A percentile compares a stretch with the other conserved stretches of the same genome.
These are phyloP conservation scores for Ogataea pini DNA, from an alignment of 805 yeast species.

Conservation along the genomic window DNA sequence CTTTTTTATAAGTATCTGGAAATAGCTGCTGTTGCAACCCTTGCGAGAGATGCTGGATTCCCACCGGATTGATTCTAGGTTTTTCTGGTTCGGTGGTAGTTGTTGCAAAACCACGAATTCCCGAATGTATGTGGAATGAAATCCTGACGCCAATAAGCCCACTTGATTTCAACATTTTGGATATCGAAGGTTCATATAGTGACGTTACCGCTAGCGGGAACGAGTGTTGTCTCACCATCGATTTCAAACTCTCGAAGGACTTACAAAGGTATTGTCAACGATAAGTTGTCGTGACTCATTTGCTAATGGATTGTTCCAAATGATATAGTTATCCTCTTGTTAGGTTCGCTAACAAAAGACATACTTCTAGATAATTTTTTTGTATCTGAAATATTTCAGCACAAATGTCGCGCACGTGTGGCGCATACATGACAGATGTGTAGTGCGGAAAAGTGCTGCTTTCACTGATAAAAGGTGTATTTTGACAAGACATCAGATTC, in stretches of 20 bases:
- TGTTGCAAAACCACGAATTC: not conserved
- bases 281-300: too few species aligned
- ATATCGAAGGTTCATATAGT: not conserved
- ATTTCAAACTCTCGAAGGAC: not conserved
- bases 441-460: conserved; percentile 8
- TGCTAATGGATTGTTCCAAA: too few species aligned
- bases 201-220: not conserved
- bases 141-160: not conserved
- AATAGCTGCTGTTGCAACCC: conserved; percentile 63
- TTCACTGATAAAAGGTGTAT: conserved; percentile 4
- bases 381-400: conserved; percentile 2
- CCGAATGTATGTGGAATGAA: too few species aligned
- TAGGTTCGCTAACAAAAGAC: too few species aligned
- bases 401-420: conserved; percentile 1
- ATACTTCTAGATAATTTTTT: not conserved
- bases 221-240: not conserved
- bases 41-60: conserved; percentile 73
- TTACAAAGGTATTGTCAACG: not conserved
- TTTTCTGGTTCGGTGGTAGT: conserved; percentile 23
- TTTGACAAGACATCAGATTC: conserved; percentile 21
- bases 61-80: conserved; percentile 72
- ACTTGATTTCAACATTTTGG: not conserved
- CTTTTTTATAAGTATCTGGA: conserved; percentile 35
- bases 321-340: too few species aligned
- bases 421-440: conserved; percentile 4